phyloP scores from a whole-genome alignment of 2,329 filamentous ascomycete species.

The Diaporthe vaccinii region DNA sequence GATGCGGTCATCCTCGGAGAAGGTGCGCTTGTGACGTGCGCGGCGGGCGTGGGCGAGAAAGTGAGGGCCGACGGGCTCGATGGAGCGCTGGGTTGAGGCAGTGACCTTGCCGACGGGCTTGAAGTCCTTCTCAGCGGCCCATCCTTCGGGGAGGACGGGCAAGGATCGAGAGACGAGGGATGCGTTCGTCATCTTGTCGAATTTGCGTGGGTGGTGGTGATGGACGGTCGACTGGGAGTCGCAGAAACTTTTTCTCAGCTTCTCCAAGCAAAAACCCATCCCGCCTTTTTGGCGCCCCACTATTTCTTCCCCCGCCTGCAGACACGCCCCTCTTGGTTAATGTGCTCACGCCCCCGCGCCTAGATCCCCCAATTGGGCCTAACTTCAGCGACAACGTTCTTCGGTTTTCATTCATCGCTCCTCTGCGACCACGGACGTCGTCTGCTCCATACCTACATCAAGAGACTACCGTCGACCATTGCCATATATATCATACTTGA shows the following conservation, averaged over 20 bases:
- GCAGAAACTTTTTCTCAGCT: constrained; percentile 40
- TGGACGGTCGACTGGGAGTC: neutral
- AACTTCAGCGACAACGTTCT: neutral
- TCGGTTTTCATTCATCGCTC: neutral
- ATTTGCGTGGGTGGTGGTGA: neutral
- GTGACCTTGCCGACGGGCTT: constrained; percentile 85
- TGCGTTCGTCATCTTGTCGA: constrained; percentile 71
- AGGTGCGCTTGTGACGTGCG: constrained; percentile 95
- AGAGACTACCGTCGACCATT: neutral
- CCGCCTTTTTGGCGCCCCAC: constrained; percentile 11
- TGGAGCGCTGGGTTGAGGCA: constrained; percentile 82
- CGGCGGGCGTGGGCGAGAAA: constrained; percentile 97
- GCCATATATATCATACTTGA: neutral
- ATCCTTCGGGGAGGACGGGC: constrained; percentile 82
- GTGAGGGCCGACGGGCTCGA: constrained; percentile 97
- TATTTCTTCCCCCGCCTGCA: neutral
- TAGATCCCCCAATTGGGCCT: neutral
- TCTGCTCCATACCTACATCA: neutral
- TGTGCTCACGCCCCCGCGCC: neutral
- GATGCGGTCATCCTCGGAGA: constrained; percentile 98
- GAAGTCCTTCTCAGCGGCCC: constrained; percentile 93
- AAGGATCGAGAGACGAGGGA: constrained; percentile 74
- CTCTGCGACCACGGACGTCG: neutral
- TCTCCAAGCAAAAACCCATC: constrained; percentile 18
- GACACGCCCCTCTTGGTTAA: neutral